Conservation (phyloP, 768 basidiomycete species). For the Floccularia luteovirens region DNA sequence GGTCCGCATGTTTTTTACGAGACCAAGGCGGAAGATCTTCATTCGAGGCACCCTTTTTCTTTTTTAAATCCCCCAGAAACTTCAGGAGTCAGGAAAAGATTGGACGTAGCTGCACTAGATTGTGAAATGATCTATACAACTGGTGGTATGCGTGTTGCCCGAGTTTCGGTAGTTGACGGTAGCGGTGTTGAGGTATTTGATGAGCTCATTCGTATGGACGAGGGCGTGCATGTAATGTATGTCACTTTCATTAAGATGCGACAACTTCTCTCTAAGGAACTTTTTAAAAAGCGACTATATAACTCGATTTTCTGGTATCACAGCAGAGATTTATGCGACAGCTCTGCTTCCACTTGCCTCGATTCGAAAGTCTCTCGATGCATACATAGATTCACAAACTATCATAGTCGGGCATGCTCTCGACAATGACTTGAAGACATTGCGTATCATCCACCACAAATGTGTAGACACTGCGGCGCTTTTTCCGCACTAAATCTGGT, state of each 20-base stretch:
- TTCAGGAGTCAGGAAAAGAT: conserved; percentile 17
- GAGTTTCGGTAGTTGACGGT: conserved; percentile 85
- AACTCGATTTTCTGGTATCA: conserved; percentile 85
- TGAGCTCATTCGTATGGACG: conserved; percentile 73
- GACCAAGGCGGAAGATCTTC: conserved; percentile 52
- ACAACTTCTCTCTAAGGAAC: conserved; percentile 3
- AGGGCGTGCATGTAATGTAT: conserved; percentile 72
- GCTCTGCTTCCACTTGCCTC: conserved; percentile 64
- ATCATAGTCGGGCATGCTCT: conserved; percentile 87
- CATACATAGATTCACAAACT: conserved; percentile 70
- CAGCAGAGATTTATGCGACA: conserved; percentile 41
- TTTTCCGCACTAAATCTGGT: conserved; percentile 71
- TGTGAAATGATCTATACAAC: conserved; percentile 98
- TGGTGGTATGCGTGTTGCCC: conserved; percentile 83
- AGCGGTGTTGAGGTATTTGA: conserved; percentile 73
- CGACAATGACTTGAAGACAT: conserved; percentile 89
- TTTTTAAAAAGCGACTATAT: conserved; percentile 67
- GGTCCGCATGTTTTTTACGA: conserved; percentile 94
- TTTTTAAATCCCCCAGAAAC: conserved; percentile 18
- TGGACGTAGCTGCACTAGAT: conserved; percentile 85
- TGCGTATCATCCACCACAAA: conserved; percentile 79
- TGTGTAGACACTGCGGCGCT: conserved; percentile 85
- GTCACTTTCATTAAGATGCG: conserved; percentile 21
- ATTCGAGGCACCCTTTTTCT: conserved; percentile 72
- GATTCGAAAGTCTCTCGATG: conserved; percentile 61